Evolutionary conservation across 2,329 filamentous ascomycete species (phyloP).

Genomic region (Sporothrix variecibatus): DNA sequence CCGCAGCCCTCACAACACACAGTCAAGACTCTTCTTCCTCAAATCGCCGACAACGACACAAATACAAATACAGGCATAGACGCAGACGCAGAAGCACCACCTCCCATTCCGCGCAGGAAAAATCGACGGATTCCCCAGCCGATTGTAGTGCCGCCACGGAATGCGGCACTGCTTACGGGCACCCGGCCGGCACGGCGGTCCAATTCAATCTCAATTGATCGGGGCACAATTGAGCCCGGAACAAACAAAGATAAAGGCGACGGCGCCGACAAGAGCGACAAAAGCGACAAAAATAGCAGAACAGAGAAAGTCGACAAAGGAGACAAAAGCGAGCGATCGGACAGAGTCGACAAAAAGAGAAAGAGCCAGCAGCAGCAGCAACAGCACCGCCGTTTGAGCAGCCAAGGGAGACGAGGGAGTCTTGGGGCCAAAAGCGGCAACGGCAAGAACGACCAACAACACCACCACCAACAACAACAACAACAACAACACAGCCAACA

Average conservation of each 20-base stretch:
- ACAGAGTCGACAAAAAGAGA: neutral
- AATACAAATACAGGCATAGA: neutral
- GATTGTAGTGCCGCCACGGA: slow-evolving; percentile 38
- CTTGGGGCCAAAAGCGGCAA: slow-evolving; percentile 3
- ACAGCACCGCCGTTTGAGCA: neutral
- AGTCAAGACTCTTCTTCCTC: neutral
- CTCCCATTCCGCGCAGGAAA: neutral
- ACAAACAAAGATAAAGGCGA: neutral
- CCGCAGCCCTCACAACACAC: neutral
- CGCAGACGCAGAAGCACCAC: neutral
- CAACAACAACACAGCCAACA: neutral
- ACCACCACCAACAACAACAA: neutral
- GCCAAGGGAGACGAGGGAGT: slow-evolving; percentile 9
- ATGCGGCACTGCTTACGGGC: neutral
- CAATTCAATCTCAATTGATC: neutral
- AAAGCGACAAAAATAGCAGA: neutral
- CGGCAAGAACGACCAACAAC: neutral
- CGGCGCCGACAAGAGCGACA: neutral
- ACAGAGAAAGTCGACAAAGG: neutral
- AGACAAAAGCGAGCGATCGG: neutral
- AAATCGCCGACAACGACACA: neutral
- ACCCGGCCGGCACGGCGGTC: neutral
- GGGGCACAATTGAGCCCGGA: neutral
- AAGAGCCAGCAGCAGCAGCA: neutral
- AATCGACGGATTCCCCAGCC: slow-evolving; percentile 36